Conservation (phyloP, 139 green algal species). For the Chlamydomonas applanata region DNA sequence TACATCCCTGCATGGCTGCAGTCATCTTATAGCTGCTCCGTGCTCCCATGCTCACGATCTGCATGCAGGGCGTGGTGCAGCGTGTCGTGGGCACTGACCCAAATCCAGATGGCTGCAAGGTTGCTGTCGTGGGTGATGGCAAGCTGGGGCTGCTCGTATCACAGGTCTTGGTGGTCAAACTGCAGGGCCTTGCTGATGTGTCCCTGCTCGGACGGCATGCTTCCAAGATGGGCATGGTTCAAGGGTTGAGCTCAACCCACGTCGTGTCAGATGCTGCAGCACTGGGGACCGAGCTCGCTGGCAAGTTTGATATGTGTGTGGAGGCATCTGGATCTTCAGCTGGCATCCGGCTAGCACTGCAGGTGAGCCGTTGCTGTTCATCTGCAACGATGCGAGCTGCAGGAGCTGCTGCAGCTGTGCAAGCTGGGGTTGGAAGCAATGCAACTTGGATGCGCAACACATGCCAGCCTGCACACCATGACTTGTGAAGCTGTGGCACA, state of each 20-base stretch:
- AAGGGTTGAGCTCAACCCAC: neutral
- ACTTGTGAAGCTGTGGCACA: too few relatives aligned
- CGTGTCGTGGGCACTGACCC: too few relatives aligned
- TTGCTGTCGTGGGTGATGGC: conserved; percentile 55
- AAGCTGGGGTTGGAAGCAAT: too few relatives aligned
- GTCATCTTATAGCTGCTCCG: too few relatives aligned
- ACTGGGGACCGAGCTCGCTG: neutral
- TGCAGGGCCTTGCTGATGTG: conserved; percentile 20
- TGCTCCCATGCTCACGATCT: too few relatives aligned
- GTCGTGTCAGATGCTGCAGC: neutral
- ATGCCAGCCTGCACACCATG: too few relatives aligned
- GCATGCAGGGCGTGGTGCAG: too few relatives aligned
- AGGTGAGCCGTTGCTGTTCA: too few relatives aligned
- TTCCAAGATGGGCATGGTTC: conserved; percentile 63
- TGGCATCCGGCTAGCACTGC: conserved; percentile 8
- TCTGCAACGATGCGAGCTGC: too few relatives aligned
- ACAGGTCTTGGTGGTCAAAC: conserved; percentile 32
- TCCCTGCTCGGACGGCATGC: conserved; percentile 59
- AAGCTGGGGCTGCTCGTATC: conserved; percentile 69
- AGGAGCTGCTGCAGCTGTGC: too few relatives aligned
- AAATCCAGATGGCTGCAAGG: neutral
- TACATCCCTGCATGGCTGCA: too few relatives aligned
- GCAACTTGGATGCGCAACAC: too few relatives aligned
- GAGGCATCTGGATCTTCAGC: conserved; percentile 42
- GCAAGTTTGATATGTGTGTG: conserved; percentile 54